Evolutionary conservation across 345 rosid species (phyloP).

Genomic region (Pugionium cornutum): DNA sequence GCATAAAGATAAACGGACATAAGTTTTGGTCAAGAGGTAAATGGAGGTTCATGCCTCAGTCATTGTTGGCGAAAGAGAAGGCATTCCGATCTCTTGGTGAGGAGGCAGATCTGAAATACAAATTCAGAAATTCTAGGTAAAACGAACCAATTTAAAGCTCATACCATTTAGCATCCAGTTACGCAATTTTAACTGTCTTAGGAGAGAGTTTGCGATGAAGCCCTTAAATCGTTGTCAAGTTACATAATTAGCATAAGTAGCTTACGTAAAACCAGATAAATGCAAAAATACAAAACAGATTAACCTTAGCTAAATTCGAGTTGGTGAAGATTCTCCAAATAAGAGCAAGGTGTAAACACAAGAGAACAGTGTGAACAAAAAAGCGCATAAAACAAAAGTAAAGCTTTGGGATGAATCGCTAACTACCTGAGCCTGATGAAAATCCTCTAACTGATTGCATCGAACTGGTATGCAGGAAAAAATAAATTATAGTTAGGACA

Average conservation of each 20-base stretch:
- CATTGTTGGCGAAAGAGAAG: slow-evolving; percentile 99
- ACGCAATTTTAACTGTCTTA: neutral
- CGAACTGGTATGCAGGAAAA: slow-evolving; percentile 48
- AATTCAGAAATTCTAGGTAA: slow-evolving; percentile 24
- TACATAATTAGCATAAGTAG: slow-evolving; percentile 3
- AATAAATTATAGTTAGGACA: slow-evolving; percentile 2
- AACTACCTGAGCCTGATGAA: slow-evolving; percentile 76
- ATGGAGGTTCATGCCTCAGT: slow-evolving; percentile 64
- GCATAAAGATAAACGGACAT: slow-evolving; percentile 3
- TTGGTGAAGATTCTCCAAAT: neutral
- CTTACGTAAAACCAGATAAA: slow-evolving; percentile 11
- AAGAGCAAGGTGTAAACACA: slow-evolving; percentile 13
- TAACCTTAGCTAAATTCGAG: neutral
- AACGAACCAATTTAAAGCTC: neutral
- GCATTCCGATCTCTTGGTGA: slow-evolving; percentile 98
- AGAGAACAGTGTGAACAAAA: slow-evolving; percentile 1
- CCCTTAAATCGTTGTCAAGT: neutral
- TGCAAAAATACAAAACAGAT: neutral
- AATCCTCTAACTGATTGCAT: slow-evolving; percentile 59
- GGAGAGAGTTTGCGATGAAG: neutral
- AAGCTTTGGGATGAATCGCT: slow-evolving; percentile 7
- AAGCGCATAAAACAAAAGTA: neutral
- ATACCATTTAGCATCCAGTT: slow-evolving; percentile 4
- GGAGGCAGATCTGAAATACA: slow-evolving; percentile 80
- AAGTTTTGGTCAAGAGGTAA: slow-evolving; percentile 17